Conservation (phyloP, 345 rosid species). For the Arabidopsis thaliana region TAIR10.1 NC_003076.8:5975001-5975500, state of each 20-base stretch:
- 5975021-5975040: slow-evolving; percentile 6
- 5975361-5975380: slow-evolving; percentile 18
- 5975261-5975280: slow-evolving; percentile 30
- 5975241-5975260: slow-evolving; percentile 24
- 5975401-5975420: slow-evolving; percentile 1
- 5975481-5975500: slow-evolving; percentile 36
- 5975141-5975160: slow-evolving; percentile 5
- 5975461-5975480: slow-evolving; percentile 6
- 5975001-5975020: not conserved
- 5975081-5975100: slow-evolving; percentile 23
- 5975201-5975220: not conserved
- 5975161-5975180: not conserved
- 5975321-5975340: slow-evolving; percentile 12
- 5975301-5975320: slow-evolving; percentile 12
- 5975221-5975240: slow-evolving; percentile 11
- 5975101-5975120: slow-evolving; percentile 14
- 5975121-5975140: not conserved
- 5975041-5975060: not conserved
- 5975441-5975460: slow-evolving; percentile 29
- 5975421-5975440: slow-evolving; percentile 28
- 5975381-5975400: slow-evolving; percentile 19
- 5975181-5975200: slow-evolving; percentile 13
- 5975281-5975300: slow-evolving; percentile 30
- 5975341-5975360: slow-evolving; percentile 21
- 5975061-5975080: slow-evolving; percentile 17